Conservation (phyloP, 345 rosid genomes). For the Bruguiera parviflora region DNA sequence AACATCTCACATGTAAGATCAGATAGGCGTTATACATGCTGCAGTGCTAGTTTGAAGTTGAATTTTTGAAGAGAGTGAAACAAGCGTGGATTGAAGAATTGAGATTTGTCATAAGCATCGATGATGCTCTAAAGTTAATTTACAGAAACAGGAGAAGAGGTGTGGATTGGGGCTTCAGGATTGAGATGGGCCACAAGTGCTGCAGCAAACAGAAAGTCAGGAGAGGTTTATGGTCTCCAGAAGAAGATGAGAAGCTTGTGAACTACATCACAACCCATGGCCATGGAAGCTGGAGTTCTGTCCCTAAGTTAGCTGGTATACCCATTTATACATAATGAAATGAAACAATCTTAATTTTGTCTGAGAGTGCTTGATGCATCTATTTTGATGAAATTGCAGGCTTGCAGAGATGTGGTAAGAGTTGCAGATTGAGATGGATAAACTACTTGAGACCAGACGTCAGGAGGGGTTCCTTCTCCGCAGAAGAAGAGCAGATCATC, state of each 20-base stretch:
- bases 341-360: too few relatives aligned
- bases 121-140: neutral
- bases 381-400: slow-evolving; percentile 10
- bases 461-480: slow-evolving; percentile 21
- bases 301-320: slow-evolving; percentile 66
- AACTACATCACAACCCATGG: slow-evolving; percentile 56
- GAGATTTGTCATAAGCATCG: neutral
- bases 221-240: slow-evolving; percentile 78
- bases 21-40: neutral
- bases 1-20: neutral
- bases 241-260: slow-evolving; percentile 67
- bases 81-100: too few relatives aligned
- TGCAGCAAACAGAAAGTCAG: slow-evolving; percentile 72
- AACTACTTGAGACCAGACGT: slow-evolving; percentile 29
- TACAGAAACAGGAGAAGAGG: neutral
- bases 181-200: slow-evolving; percentile 58
- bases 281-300: slow-evolving; percentile 80
- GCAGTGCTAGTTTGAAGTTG: too few relatives aligned
- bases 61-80: too few relatives aligned
- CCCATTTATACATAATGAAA: neutral
- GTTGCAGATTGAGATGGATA: slow-evolving; percentile 27
- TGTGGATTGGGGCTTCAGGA: neutral
- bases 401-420: slow-evolving; percentile 25
- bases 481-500: slow-evolving; percentile 23
- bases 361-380: neutral